A percentile compares a stretch with the other conserved stretches of the same genome.
Evolutionary conservation across 176 grass and related monocot species (phyloP).

Genomic region (Tillandsia fasciculata): DNA sequence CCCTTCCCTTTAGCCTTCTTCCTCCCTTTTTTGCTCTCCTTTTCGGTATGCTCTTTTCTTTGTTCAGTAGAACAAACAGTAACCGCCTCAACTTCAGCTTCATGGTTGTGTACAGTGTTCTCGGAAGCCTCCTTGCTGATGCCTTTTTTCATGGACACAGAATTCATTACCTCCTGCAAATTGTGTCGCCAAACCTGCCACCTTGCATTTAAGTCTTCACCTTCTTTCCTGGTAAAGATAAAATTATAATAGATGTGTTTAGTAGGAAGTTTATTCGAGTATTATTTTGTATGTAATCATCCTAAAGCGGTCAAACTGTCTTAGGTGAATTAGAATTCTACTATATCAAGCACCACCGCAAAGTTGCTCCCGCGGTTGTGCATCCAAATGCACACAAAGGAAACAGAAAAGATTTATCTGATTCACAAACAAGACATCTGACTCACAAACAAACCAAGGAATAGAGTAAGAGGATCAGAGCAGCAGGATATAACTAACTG

Average conservation of each 20-base stretch:
- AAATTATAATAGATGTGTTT: background rate
- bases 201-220: background rate
- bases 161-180: background rate
- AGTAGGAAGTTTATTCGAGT: too few species aligned
- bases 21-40: background rate
- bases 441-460: background rate
- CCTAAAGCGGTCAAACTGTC: too few species aligned
- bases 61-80: too few species aligned
- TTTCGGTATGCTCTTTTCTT: background rate
- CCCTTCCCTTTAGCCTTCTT: conserved; percentile 4
- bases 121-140: background rate
- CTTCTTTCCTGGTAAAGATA: background rate
- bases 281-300: too few species aligned
- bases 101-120: background rate
- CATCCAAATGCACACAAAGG: too few species aligned
- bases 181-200: conserved; percentile 4
- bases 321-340: too few species aligned
- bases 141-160: background rate
- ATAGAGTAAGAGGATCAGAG: background rate
- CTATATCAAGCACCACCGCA: too few species aligned
- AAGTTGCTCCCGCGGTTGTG: too few species aligned
- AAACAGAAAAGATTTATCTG: background rate
- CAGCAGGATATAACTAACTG: too few species aligned
- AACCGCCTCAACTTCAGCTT: background rate
- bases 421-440: background rate